Evolutionary conservation across 2,329 filamentous ascomycete genomes (phyloP).

Genomic region (Diaporthe destruens): DNA sequence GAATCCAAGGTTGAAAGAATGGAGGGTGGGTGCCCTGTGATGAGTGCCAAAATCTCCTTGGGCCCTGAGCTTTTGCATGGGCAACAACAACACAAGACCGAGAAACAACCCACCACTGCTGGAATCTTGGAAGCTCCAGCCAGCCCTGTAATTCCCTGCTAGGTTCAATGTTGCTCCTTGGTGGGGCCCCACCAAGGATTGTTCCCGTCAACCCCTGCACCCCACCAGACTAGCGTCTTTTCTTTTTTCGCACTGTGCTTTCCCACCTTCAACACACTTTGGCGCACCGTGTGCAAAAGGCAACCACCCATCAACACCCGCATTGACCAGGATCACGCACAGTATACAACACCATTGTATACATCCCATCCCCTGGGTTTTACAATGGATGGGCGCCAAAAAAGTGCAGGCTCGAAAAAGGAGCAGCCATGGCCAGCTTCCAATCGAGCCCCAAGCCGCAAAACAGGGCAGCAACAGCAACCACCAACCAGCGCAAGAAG

Average conservation of each 20-base stretch:
- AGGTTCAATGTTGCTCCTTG: constrained; percentile 14
- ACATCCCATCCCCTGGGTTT: not conserved
- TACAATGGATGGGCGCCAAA: not conserved
- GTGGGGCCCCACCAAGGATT: constrained; percentile 22
- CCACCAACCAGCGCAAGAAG: not conserved
- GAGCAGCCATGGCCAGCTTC: constrained; percentile 15
- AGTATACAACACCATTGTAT: constrained; percentile 8
- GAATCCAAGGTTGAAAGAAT: not conserved
- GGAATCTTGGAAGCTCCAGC: constrained; percentile 27
- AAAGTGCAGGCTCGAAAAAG: constrained; percentile 15
- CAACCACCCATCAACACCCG: not conserved
- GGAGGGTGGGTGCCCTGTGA: too few species aligned
- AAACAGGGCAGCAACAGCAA: constrained; percentile 9
- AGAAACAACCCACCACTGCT: not conserved
- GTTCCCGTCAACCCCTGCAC: constrained; percentile 15
- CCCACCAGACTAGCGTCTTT: not conserved
- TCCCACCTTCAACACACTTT: fast-evolving
- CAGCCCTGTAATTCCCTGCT: not conserved
- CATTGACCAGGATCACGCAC: not conserved
- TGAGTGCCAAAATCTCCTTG: not conserved
- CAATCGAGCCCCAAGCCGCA: constrained; percentile 9
- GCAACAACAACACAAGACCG: not conserved
- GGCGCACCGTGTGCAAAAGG: not conserved
- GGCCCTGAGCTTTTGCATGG: not conserved
- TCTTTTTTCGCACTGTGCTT: not conserved